A percentile compares a stretch with the other conserved stretches of the same genome.
Evolutionary conservation across 139 green algal genomes (phyloP).

Genomic region (Chlorella sp.): DNA sequence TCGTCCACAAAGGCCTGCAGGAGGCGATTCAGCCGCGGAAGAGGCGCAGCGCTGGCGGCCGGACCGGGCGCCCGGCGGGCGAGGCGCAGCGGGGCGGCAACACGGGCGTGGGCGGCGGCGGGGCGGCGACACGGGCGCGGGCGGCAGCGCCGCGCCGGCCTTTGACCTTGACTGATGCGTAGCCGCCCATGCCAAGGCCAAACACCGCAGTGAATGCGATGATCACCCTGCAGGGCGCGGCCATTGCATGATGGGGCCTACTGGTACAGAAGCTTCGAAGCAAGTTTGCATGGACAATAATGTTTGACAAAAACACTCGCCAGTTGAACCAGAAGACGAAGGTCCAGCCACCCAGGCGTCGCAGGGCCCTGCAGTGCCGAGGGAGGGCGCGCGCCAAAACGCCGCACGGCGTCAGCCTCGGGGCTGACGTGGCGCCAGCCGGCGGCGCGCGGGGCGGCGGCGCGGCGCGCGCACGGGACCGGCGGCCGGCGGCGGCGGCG

Average conservation of each 20-base stretch:
- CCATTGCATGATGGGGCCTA: no score
- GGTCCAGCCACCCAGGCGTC: neutral
- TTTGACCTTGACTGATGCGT: conserved; percentile 7
- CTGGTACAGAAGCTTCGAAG: no score
- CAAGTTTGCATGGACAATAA: no score
- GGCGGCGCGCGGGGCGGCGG: no score
- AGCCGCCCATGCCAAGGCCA: conserved; percentile 21
- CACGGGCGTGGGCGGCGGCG: neutral
- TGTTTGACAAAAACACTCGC: no score
- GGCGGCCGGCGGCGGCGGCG: neutral
- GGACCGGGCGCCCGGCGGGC: neutral
- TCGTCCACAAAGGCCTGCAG: conserved; percentile 17
- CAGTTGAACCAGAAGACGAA: conserved; percentile 17
- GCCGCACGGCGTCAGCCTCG: no score
- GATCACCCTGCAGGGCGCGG: no score
- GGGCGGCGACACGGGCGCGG: neutral
- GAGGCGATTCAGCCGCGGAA: no score
- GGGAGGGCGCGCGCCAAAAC: no score
- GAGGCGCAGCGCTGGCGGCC: neutral
- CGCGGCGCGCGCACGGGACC: no score
- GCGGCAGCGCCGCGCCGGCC: neutral
- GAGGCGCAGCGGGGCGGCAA: neutral
- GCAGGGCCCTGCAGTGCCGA: neutral
- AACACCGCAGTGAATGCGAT: conserved; percentile 19
- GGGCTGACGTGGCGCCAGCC: no score